Evolutionary conservation across 768 basidiomycete species (phyloP), one percentile per base, ranked within the genome.

Genomic region (Paxillus involutus): DNA sequence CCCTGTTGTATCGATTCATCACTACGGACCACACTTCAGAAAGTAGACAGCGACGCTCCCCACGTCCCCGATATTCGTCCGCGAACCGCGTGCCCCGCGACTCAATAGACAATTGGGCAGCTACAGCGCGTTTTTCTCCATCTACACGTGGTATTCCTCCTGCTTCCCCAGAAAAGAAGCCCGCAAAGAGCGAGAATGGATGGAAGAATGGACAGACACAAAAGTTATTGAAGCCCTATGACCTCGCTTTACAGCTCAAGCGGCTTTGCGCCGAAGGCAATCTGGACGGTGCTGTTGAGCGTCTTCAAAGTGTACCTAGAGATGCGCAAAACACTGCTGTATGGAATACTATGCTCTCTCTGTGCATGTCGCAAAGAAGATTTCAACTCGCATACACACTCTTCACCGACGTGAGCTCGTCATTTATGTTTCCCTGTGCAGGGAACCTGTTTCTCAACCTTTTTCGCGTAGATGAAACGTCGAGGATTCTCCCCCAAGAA

Each of bases 291-390:
- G 91, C 91, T 0, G 75, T 89, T 4, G 65, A 74, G 24, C 80
- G 84, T 70, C 76, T 94, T n/a, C 81, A 86, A 63, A 82, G 78
- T 37, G 73, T 84, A 17, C 89, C 91, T 21, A 72, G 81, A 45
- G 88, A 86, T 59, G 85, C 89, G 0, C 87, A 89, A 63, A 92
- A 91, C 59, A 74, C 81, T 1, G 75, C 79, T 11, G 84, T 87
- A 7, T 94, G 91, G 91, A 91, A 91, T 59, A 89, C 85, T 3
- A 66, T 93, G 60, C 85, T 94, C 37, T 82, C 79, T 73, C 78
- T 84, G 49, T 79, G 80, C 45, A 73, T 89, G 74, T 77, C 81
- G 39, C 80, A 71, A 16, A 70, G 77, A 54, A 78, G 79, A 41
- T 86, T 76, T 63, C 78, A 83, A 36, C 69, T 88, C 32, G 81